Evolutionary conservation across 805 yeast genomes (phyloP), one percentile per base, ranked within the genome.

Genomic region (Candida tibetensis): DNA sequence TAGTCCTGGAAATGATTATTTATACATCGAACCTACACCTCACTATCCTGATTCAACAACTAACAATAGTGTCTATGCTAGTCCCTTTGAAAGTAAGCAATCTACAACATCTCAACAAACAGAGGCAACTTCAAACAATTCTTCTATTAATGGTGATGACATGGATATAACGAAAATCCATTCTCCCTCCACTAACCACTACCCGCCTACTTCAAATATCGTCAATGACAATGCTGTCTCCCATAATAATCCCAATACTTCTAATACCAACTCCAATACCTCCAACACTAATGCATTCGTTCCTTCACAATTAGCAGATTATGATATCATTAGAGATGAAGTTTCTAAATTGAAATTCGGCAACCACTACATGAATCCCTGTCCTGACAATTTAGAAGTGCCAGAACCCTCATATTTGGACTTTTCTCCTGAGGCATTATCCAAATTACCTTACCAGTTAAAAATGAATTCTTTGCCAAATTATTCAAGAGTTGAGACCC

Each of bases 401-500:
- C 63, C 62, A 4, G 62, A 60, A 32, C 54, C 64, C 0, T 47
- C 66, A 2, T 58, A 58, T 29, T 53, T 67, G 35, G 72, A 69
- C 41, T 68, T 68, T 40, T 64, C 70, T 2, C 56, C 59, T 1
- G 55, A 57, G 32, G 41, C 60, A n/a, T 53, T 66, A 60, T 40
- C 54, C 12, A 48, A 55, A 4, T 62, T 74, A 36, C 77, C 77
- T 1, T 80, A 75, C 55, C 64, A 70, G 38, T 47, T 85, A 37
- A 57, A 63, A 17, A 66, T 91, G 1, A 59, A 70, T 5, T 83
- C 81, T 36, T 68, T 91, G 31, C 97, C 97, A 2, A 64, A 76
- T 4, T 81, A 79, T 48, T 87, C 96, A 9, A 77, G 99, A 47
- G 99, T 91, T 5, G 99, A 91, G 62, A 91, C 97, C 12, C 99